phyloP scores from a whole-genome alignment of 192 early-diverging fungal species.

The Entrophospora sp. region DNA sequence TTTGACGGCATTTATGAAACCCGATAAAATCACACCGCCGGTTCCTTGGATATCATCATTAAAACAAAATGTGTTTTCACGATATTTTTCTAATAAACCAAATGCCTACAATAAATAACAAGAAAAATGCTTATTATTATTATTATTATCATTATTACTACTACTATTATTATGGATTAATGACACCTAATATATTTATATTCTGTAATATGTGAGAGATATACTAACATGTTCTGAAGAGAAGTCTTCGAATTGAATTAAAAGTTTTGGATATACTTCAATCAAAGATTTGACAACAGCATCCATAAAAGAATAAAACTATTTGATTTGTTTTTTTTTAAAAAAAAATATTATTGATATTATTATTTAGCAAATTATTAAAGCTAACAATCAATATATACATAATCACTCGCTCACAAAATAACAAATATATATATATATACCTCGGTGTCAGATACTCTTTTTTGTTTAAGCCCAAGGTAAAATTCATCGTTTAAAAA shows the following conservation, averaged over 20 bases:
- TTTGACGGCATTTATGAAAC: constrained; percentile 81
- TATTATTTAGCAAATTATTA: not conserved
- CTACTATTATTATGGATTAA: not conserved
- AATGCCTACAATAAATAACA: constrained; percentile 47
- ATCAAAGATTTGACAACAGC: constrained; percentile 66
- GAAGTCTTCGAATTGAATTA: constrained; percentile 97
- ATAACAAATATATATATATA: constrained; percentile 9
- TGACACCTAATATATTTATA: no score
- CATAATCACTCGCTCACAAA: constrained; percentile 20
- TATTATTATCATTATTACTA: not conserved
- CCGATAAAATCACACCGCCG: constrained; percentile 88
- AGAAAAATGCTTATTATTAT: not conserved
- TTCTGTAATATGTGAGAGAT: not conserved
- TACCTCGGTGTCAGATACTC: constrained; percentile 48
- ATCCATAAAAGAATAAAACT: constrained; percentile 79
- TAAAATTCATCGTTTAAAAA: constrained; percentile 84
- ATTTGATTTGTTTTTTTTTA: not conserved
- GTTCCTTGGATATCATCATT: constrained; percentile 96
- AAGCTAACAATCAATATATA: not conserved
- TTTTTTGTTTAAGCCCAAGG: constrained; percentile 66
- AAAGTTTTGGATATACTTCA: constrained; percentile 62
- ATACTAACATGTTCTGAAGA: constrained; percentile 63
- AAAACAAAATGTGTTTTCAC: constrained; percentile 71
- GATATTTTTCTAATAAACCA: constrained; percentile 70
- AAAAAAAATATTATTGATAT: not conserved